Percentiles rank a stretch among this genome's conserved stretches.
Conservation (phyloP, 345 rosid genomes). For the Dovyalis caffra region DNA sequence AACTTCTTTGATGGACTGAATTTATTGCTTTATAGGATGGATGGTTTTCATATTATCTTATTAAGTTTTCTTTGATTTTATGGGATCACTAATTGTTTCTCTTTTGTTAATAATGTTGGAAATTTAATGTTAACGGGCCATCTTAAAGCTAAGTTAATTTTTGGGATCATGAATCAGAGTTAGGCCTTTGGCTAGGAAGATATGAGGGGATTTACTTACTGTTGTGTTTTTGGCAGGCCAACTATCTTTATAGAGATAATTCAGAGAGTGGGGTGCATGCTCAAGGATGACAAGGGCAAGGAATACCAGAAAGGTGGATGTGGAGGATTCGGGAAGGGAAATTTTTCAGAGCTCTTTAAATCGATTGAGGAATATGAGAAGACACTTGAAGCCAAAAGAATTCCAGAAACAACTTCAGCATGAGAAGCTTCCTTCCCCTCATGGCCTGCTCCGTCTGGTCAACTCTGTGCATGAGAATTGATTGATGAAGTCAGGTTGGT, state of each 20-base stretch:
- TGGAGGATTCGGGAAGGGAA: slow-evolving; percentile 95
- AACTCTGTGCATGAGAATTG: too few relatives aligned
- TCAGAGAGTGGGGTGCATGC: slow-evolving; percentile 84
- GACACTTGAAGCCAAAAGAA: slow-evolving; percentile 64
- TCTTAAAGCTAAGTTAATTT: too few relatives aligned
- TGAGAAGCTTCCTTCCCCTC: slow-evolving; percentile 14
- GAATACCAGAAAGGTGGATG: slow-evolving; percentile 86
- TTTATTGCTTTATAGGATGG: neutral
- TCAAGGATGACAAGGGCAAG: slow-evolving; percentile 64
- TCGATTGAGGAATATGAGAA: slow-evolving; percentile 94
- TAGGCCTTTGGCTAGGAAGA: neutral
- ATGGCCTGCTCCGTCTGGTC: neutral
- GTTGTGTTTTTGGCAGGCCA: slow-evolving; percentile 48
- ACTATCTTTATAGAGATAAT: slow-evolving; percentile 95
- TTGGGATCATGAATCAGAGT: neutral
- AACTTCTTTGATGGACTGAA: neutral
- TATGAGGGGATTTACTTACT: neutral
- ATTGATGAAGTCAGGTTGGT: too few relatives aligned
- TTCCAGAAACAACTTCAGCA: slow-evolving; percentile 21
- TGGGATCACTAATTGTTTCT: neutral
- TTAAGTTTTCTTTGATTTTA: neutral
- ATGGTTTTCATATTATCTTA: neutral
- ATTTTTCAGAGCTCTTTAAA: slow-evolving; percentile 90
- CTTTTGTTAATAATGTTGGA: too few relatives aligned
- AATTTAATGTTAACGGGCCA: too few relatives aligned